Percentiles rank a stretch among this genome's conserved stretches.
These are phyloP conservation scores for Trifolium pratense DNA, from an alignment of 306 rosid genomes.

Conservation along the genomic window DNA sequence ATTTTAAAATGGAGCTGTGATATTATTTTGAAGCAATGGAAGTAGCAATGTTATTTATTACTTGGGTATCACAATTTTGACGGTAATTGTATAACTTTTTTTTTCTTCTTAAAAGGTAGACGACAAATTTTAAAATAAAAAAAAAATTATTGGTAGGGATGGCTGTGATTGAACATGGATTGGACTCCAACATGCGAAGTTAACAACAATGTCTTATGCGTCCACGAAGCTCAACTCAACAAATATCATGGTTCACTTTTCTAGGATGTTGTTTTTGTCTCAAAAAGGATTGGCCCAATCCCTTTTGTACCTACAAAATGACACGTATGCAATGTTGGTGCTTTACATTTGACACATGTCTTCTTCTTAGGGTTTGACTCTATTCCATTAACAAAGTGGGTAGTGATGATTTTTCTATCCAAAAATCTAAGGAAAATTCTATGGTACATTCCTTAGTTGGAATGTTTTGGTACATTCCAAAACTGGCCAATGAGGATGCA, in stretches of 20 bases:
- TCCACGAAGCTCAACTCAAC: slow-evolving; percentile 44
- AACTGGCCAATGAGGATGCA: too few relatives aligned
- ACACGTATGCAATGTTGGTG: slow-evolving; percentile 28
- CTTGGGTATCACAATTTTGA: neutral
- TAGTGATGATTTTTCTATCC: neutral
- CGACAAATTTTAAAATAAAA: neutral
- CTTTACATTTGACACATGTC: slow-evolving; percentile 34
- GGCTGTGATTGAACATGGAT: slow-evolving; percentile 5
- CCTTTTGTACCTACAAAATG: neutral
- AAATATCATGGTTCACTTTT: neutral
- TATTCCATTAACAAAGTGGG: neutral
- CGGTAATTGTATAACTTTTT: neutral
- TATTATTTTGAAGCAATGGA: too few relatives aligned
- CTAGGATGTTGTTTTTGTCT: slow-evolving; percentile 19
- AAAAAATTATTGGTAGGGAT: neutral
- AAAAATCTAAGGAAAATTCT: neutral
- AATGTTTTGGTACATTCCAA: too few relatives aligned
- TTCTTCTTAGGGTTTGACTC: slow-evolving; percentile 18
- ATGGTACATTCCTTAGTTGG: too few relatives aligned
- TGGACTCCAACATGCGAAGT: neutral
- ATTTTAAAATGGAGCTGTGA: too few relatives aligned
- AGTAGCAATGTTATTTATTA: too few relatives aligned
- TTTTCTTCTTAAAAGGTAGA: neutral
- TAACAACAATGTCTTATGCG: slow-evolving; percentile 2
- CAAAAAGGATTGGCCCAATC: slow-evolving; percentile 31